phyloP scores from a whole-genome alignment of 2,329 filamentous ascomycete species.

The Pseudopithomyces maydicus region DNA sequence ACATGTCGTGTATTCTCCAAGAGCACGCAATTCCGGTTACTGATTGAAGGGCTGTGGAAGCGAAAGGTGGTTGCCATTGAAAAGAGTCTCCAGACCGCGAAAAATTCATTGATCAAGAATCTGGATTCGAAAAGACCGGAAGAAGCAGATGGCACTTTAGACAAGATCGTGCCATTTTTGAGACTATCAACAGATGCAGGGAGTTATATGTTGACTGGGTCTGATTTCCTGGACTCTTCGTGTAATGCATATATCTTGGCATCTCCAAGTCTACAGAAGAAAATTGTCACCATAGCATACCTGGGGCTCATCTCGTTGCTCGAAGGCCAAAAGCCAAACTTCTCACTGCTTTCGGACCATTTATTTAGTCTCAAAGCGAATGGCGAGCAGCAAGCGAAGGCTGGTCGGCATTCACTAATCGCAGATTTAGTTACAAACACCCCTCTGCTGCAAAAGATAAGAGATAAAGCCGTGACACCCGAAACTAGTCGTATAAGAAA shows the following conservation, averaged over 20 bases:
- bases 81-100: constrained; percentile 62
- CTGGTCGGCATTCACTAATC: constrained; percentile 66
- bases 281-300: constrained; percentile 74
- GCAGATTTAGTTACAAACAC: constrained; percentile 82
- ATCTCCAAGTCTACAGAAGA: constrained; percentile 66
- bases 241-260: constrained; percentile 68
- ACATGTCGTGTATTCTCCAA: constrained; percentile 70
- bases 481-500: constrained; percentile 63
- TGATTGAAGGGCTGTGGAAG: constrained; percentile 59
- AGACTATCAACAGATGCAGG: constrained; percentile 63
- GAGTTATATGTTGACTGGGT: constrained; percentile 76
- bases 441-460: constrained; percentile 70
- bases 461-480: constrained; percentile 56
- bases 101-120: constrained; percentile 64
- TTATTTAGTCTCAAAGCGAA: constrained; percentile 78
- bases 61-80: constrained; percentile 58
- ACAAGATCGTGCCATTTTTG: constrained; percentile 67
- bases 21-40: constrained; percentile 58
- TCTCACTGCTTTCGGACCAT: constrained; percentile 79
- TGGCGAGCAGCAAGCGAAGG: constrained; percentile 64
- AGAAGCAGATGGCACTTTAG: constrained; percentile 60
- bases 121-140: constrained; percentile 68
- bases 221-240: constrained; percentile 84
- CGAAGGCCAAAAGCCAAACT: constrained; percentile 68
- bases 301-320: constrained; percentile 74